Evolutionary conservation across 2,329 filamentous ascomycete species (phyloP).

Genomic region (Nemania bipapillata): DNA sequence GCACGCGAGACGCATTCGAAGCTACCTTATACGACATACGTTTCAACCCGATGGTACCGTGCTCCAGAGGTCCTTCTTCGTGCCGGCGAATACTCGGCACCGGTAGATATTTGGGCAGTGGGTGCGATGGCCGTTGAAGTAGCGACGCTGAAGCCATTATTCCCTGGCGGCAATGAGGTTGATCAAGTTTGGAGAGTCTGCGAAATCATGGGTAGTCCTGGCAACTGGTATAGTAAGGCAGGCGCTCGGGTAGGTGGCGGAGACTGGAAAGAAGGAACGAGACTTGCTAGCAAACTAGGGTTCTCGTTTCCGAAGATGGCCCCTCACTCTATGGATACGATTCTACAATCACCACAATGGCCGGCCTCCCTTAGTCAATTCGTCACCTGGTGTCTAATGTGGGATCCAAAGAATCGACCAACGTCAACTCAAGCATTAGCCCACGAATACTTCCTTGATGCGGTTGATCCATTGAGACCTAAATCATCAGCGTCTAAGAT

Average conservation of each 20-base stretch:
- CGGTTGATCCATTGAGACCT: slow-evolving; percentile 89
- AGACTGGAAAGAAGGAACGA: slow-evolving; percentile 95
- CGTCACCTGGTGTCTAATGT: slow-evolving; percentile 98
- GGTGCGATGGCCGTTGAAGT: slow-evolving; percentile 99
- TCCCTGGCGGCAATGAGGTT: slow-evolving; percentile 97
- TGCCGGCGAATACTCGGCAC: slow-evolving; percentile 95
- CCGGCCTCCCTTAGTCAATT: slow-evolving; percentile 87
- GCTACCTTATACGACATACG: slow-evolving; percentile 96
- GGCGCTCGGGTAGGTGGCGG: slow-evolving; percentile 89
- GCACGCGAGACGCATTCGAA: slow-evolving; percentile 98
- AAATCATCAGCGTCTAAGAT: slow-evolving; percentile 88
- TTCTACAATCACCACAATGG: slow-evolving; percentile 91
- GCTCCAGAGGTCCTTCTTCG: slow-evolving; percentile 93
- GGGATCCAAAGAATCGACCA: slow-evolving; percentile 92
- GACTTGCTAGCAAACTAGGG: slow-evolving; percentile 92
- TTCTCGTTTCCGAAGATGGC: slow-evolving; percentile 99
- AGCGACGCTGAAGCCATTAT: slow-evolving; percentile 93
- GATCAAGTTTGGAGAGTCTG: slow-evolving; percentile 99
- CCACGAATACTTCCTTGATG: slow-evolving; percentile 94
- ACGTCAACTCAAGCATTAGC: slow-evolving; percentile 93
- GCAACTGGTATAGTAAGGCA: slow-evolving; percentile 96
- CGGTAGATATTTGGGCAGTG: slow-evolving; percentile 98
- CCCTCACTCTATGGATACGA: slow-evolving; percentile 93
- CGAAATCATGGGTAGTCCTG: slow-evolving; percentile 98
- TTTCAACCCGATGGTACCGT: slow-evolving; percentile 97